Percentiles rank a stretch among this genome's conserved stretches.
These are phyloP conservation scores for Dryas drummondii DNA, from an alignment of 306 rosid genomes.

Conservation along the genomic window DNA sequence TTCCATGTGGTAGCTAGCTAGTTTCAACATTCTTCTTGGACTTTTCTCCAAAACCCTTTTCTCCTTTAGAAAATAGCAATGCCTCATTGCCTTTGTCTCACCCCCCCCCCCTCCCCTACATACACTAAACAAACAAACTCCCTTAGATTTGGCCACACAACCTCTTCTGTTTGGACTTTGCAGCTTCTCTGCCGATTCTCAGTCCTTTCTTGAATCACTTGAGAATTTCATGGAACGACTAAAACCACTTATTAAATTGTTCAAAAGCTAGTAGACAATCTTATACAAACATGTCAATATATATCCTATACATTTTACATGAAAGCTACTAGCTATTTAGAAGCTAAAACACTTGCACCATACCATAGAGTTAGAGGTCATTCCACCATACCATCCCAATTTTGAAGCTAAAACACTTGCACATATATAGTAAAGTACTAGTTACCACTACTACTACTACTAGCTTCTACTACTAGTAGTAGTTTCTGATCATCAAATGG, in stretches of 20 bases:
- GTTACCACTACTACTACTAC: no score
- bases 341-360: no score
- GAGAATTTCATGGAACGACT: slow-evolving; percentile 42
- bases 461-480: no score
- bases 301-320: no score
- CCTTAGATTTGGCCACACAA: slow-evolving; percentile 59
- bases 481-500: slow-evolving; percentile 28
- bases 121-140: slow-evolving; percentile 30
- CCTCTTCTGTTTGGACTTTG: slow-evolving; percentile 73
- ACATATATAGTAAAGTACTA: no score
- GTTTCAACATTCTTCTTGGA: slow-evolving; percentile 76
- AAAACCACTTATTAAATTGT: background rate
- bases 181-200: slow-evolving; percentile 65
- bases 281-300: no score
- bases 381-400: no score
- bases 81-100: slow-evolving; percentile 26
- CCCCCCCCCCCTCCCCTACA: slow-evolving; percentile 42
- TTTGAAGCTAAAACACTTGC: background rate
- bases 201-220: slow-evolving; percentile 39
- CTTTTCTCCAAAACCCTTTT: slow-evolving; percentile 46
- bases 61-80: slow-evolving; percentile 41
- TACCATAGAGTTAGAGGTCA: no score
- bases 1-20: slow-evolving; percentile 73
- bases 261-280: no score
- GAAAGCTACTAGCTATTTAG: no score